These are phyloP conservation scores for Catenaria anguillulae DNA, from an alignment of 371 early-diverging fungal species.

Conservation along the genomic window DNA sequence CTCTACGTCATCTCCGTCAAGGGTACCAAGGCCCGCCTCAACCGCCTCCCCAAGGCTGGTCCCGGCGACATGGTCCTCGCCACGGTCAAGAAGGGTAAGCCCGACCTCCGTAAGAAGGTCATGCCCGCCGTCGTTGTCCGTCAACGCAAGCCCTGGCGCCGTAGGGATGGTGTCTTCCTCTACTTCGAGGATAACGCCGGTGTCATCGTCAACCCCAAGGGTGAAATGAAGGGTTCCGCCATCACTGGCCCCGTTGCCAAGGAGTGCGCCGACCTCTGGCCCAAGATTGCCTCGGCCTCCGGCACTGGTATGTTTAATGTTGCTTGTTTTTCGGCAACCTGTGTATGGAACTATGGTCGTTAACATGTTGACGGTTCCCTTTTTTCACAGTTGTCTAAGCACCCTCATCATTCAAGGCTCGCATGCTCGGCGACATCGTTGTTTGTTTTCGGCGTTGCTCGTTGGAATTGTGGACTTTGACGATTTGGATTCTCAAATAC, in stretches of 20 bases:
- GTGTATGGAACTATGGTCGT: not conserved
- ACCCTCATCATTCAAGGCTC: too few species aligned
- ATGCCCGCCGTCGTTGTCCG: slow-evolving; percentile 98
- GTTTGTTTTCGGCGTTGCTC: too few species aligned
- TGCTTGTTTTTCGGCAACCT: not conserved
- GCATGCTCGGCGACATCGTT: too few species aligned
- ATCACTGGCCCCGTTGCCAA: slow-evolving; percentile 99
- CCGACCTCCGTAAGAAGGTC: slow-evolving; percentile 99
- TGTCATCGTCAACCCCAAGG: slow-evolving; percentile 97
- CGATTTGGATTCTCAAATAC: too few species aligned
- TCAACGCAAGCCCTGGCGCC: slow-evolving; percentile 99
- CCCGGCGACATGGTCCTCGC: slow-evolving; percentile 99
- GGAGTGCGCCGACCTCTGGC: slow-evolving; percentile 99
- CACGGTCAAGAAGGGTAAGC: slow-evolving; percentile 99
- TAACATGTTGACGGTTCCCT: slow-evolving; percentile 3
- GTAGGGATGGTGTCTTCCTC: slow-evolving; percentile 98
- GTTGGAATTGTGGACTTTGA: too few species aligned
- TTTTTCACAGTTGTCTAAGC: slow-evolving; percentile 3
- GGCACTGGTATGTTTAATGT: slow-evolving; percentile 60
- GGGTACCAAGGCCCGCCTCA: slow-evolving; percentile 92
- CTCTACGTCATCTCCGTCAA: slow-evolving; percentile 98
- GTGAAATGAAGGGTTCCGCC: slow-evolving; percentile 99
- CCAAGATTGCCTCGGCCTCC: slow-evolving; percentile 97
- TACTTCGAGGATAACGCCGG: slow-evolving; percentile 98
- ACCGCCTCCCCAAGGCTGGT: slow-evolving; percentile 98